Base-by-base conservation (phyloP, 1,284 basidiomycete species). In the Athelia psychrophila region DNA sequence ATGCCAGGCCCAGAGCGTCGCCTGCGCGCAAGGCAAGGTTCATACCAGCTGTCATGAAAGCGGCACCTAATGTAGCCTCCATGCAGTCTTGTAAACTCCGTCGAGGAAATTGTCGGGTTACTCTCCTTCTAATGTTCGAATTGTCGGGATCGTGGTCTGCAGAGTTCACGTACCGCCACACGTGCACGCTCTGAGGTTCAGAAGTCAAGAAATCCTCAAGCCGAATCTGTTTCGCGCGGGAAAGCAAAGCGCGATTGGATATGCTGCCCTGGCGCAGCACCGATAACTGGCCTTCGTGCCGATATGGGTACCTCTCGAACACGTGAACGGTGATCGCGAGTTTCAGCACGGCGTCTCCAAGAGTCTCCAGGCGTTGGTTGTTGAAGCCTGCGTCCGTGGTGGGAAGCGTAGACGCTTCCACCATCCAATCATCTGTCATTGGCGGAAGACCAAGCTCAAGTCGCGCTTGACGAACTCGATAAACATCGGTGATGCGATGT, bases 291-390 rank as follows among this genome's bases (percentile, higher is more conserved):
- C 92, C 91, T 73, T 95, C 92, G 60, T 93, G 88, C 22, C 86
- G 78, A 55, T 81, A 74, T 0, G 87, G 88, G 58, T 79, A 90
- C 51, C 78, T 77, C 69, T 88, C 87, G 71, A 86, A 88, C 2
- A 93, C 66, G 60, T 93, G 80, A 1, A 92, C 83, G 13, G 86
- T 86, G 2, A 83, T 83, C 40, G 82, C 80, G 25, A 94, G 68
- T 63, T 93, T 86, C 40, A 95, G 76, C 0, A 93, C 87, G 0
- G 87, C 81, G 62, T 94, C 92, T 8, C 92, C 91, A 16, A 93
- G 72, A 0, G 91, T 93, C 66, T 95, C 92, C 48, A 94, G 65
- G 2, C 88, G 81, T 63, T 95, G 89, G 56, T 93, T 94, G 65
- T 80, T 90, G 69, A 81, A 90, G 6, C 78, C 76, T 5, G 80